Evolutionary conservation across 2,329 filamentous ascomycete genomes (phyloP).

Genomic region (Aspergillus clavatus): DNA sequence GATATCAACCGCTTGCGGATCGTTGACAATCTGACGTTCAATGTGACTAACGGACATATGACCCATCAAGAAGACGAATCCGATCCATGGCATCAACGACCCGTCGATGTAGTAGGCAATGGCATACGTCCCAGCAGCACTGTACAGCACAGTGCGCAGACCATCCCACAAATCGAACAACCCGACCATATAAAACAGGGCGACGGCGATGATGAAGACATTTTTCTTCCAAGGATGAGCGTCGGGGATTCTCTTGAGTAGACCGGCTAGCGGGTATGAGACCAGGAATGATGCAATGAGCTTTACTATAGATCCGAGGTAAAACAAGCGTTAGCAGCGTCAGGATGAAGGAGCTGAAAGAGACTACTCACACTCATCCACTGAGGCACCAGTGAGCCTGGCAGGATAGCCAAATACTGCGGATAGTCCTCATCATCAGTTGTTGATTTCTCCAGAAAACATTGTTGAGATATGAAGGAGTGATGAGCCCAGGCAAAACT

Average conservation of each 20-base stretch:
- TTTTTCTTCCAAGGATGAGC: slow-evolving; percentile 79
- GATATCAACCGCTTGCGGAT: slow-evolving; percentile 70
- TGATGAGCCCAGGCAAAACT: too few species aligned
- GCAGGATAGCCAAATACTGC: slow-evolving; percentile 59
- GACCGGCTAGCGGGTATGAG: slow-evolving; percentile 83
- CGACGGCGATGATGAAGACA: slow-evolving; percentile 72
- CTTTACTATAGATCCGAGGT: slow-evolving; percentile 62
- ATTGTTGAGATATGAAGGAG: slow-evolving; percentile 3
- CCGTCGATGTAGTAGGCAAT: slow-evolving; percentile 81
- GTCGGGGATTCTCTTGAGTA: slow-evolving; percentile 89
- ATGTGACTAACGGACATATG: slow-evolving; percentile 93
- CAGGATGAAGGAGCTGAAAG: background rate
- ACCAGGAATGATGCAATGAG: slow-evolving; percentile 84
- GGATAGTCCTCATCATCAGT: slow-evolving; percentile 11
- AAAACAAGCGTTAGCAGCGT: slow-evolving; percentile 1
- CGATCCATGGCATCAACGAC: slow-evolving; percentile 96
- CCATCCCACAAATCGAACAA: slow-evolving; percentile 91
- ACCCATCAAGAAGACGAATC: slow-evolving; percentile 88
- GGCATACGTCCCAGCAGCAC: slow-evolving; percentile 71
- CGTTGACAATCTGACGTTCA: slow-evolving; percentile 65
- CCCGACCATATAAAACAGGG: slow-evolving; percentile 86
- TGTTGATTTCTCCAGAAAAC: slow-evolving; percentile 6
- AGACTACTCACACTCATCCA: slow-evolving; percentile 55
- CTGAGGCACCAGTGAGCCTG: slow-evolving; percentile 55
- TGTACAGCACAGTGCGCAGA: slow-evolving; percentile 71